Percentiles rank a stretch among this genome's conserved stretches.
Conservation (phyloP, 306 rosid genomes). For the Casuarina glauca region DNA sequence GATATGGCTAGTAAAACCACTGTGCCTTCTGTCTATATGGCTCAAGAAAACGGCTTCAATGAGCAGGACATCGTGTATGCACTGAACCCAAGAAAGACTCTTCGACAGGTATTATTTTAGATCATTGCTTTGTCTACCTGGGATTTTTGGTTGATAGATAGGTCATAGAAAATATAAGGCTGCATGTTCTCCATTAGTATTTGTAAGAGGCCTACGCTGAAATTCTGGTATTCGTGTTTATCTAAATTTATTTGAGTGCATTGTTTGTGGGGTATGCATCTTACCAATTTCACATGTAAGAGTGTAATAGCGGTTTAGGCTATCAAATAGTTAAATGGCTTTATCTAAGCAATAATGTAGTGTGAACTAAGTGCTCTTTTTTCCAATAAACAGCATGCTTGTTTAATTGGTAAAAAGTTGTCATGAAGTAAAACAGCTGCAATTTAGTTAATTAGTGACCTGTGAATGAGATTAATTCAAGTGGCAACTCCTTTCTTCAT, state of each 20-base stretch:
- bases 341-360: too few species aligned
- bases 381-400: too few species aligned
- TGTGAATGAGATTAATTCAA: background rate
- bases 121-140: background rate
- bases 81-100: conserved; percentile 71
- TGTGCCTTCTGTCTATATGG: conserved; percentile 75
- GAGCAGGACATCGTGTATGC: conserved; percentile 74
- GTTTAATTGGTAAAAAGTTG: too few species aligned
- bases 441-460: background rate
- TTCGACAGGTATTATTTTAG: conserved; percentile 70
- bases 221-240: background rate
- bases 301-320: background rate
- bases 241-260: background rate
- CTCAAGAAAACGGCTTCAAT: conserved; percentile 82
- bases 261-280: background rate
- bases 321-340: background rate
- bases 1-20: conserved; percentile 84
- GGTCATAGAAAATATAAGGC: background rate
- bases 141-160: background rate
- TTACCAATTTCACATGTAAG: background rate
- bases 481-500: background rate
- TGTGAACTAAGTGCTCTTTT: too few species aligned
- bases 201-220: background rate
- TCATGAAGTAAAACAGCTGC: background rate
- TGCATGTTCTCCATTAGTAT: background rate